Base-by-base conservation (phyloP, 2,329 filamentous ascomycete species). In the Aspergillus flavus region DNA sequence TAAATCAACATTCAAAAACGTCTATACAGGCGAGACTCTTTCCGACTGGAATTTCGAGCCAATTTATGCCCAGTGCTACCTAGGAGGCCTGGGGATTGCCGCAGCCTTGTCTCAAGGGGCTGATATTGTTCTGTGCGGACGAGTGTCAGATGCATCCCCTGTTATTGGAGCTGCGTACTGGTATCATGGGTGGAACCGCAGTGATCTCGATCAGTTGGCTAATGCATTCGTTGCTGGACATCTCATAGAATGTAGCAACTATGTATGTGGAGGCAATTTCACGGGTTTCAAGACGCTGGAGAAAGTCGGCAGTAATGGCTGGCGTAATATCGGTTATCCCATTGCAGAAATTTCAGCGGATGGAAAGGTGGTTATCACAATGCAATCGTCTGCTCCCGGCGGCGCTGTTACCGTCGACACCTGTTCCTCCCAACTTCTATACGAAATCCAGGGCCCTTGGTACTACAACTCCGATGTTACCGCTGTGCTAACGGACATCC, bases 381-480 rank as follows among this genome's bases (percentile, higher is more conserved):
- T 82, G 65, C 79, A 82, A 58, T 71, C 75, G 9, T 71, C 74
- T 61, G 69, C 74, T 9, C 71, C 69, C 1, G 78, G 77, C 2
- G 81, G 82, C n/a, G 66, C 75, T 2, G 76, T 82, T 21, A 80
- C 77, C 1, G 79, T 82, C 9, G 81, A 85, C 59, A 86, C 84
- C 0, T 82, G 84, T 61, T 80, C 80, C 0, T 82, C 80, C 4
- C 85, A 87, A 64, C 74, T 86, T 3, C 68, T 86, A 2, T 86
- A 85, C 68, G 84, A 86, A 70, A 82, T 85, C 19, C 83, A 85
- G 66, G 84, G 84, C 6, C 82, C 82, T 0, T 82, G 80, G 78
- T 87, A 87, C 70, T 85, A 81, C 77, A 86, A 87, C 73, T 83
- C 81, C 0, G 85, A 87, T 65, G 85, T 87, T 34, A 85, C 82